Evolutionary conservation across 345 rosid species (phyloP), one percentile per base, ranked within the genome.

Genomic region (Lepidium sativum): DNA sequence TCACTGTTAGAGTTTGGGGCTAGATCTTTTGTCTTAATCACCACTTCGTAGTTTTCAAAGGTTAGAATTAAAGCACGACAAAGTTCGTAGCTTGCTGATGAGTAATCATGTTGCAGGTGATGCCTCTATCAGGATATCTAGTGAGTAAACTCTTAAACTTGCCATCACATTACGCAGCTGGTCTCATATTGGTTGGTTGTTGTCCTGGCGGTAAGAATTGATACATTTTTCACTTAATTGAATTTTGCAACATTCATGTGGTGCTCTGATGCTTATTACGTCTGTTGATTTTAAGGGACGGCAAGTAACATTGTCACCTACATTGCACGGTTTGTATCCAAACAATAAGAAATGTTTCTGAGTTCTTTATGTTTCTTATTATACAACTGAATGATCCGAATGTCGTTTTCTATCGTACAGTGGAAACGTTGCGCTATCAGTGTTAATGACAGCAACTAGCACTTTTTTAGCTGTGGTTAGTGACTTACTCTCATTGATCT

Each of bases 261-360:
- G 44, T 43, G 62, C 3, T 51, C 35, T 63, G 61, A 31, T 44
- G 39, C 3, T 60, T 27, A 42, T 54, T 51, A 20, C 67, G 16
- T 71, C 45, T 34, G 33, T 20, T 76, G n/a, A 29, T n/a, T 61
- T 79, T 63, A 85, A 92, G 95, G 98, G 50, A 92, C 97, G 2
- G 97, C 94, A 32, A 92, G 98, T 81, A 92, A 92, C 67, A 89
- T 92, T 21, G 91, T 89, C 61, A 87, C 96, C 0, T 89, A 85
- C 65, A 80, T 92, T 74, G 88, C 96, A 39, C 83, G 89, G 95
- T 86, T 76, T 56, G 65, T 66, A 60, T 38, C 43, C 66, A 9
- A 29, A 15, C 20, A 44, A 17, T 70, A 23, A 13, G 53, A 29
- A 60, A n/a, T 14, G 29, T 17, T 45, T 55, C 16, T 17, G 11